A percentile compares a stretch with the other conserved stretches of the same genome.
Evolutionary conservation across 345 rosid genomes (phyloP).

Genomic region (Sisymbrium altissimum): DNA sequence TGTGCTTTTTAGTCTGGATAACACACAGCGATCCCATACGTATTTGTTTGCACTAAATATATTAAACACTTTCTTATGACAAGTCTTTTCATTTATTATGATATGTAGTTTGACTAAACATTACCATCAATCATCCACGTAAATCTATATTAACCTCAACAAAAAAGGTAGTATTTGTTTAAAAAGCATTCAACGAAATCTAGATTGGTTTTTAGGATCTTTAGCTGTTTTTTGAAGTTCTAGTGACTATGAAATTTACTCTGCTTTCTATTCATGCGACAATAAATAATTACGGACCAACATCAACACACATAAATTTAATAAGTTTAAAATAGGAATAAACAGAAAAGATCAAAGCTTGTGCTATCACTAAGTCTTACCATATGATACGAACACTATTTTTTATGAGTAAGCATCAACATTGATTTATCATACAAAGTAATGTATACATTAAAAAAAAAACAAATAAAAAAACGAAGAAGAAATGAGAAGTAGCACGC

Average conservation of each 20-base stretch:
- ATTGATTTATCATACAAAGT: neutral
- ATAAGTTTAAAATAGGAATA: neutral
- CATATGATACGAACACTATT: too few relatives aligned
- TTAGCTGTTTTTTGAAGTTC: neutral
- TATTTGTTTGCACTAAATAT: constrained; percentile 20
- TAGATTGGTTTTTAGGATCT: neutral
- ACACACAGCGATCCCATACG: constrained; percentile 32
- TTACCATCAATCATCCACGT: constrained; percentile 15
- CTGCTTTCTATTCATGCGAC: neutral
- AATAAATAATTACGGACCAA: neutral
- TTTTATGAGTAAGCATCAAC: neutral
- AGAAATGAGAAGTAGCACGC: constrained; percentile 28
- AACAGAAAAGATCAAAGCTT: neutral
- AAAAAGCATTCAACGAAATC: too few relatives aligned
- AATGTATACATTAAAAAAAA: too few relatives aligned
- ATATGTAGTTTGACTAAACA: constrained; percentile 19
- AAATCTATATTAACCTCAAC: neutral
- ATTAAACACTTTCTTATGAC: constrained; percentile 16
- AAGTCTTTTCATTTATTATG: constrained; percentile 20
- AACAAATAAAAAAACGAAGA: neutral
- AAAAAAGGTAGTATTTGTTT: neutral
- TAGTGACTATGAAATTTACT: neutral
- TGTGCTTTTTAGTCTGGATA: constrained; percentile 32
- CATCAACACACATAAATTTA: neutral
- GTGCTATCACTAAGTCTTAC: neutral